A percentile compares a stretch with the other conserved stretches of the same genome.
These are phyloP conservation scores for Agaricus blazei DNA, from an alignment of 768 basidiomycete species.

Conservation along the genomic window DNA sequence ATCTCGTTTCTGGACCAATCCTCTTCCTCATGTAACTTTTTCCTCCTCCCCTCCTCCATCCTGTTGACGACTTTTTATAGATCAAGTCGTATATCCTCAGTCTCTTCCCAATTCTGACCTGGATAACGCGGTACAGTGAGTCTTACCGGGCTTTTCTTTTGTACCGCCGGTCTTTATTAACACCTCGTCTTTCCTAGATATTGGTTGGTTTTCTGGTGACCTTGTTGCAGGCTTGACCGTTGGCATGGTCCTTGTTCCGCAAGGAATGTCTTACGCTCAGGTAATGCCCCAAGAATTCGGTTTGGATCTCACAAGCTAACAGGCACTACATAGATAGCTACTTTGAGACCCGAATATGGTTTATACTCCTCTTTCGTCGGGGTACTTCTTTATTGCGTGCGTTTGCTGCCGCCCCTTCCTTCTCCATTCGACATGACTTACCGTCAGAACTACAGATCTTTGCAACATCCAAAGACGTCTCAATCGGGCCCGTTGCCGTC, in stretches of 20 bases:
- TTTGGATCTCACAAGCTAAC: neutral
- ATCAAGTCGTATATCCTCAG: constrained; percentile 55
- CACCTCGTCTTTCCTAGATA: constrained; percentile 34
- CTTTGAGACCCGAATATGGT: constrained; percentile 82
- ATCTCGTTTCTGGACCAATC: constrained; percentile 32
- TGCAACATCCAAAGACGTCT: constrained; percentile 96
- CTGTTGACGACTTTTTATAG: constrained; percentile 30
- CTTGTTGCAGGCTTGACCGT: constrained; percentile 89
- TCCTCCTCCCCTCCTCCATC: neutral
- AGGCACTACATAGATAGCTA: constrained; percentile 56
- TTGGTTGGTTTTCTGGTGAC: constrained; percentile 82
- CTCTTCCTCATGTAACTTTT: constrained; percentile 44
- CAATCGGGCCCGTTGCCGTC: constrained; percentile 98
- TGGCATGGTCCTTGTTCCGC: constrained; percentile 93
- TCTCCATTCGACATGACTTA: neutral
- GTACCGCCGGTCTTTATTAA: neutral
- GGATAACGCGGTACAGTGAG: constrained; percentile 86
- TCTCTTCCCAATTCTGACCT: constrained; percentile 81
- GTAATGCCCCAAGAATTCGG: constrained; percentile 24
- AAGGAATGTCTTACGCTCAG: constrained; percentile 86
- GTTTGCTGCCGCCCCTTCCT: constrained; percentile 16
- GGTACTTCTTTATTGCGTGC: constrained; percentile 75
- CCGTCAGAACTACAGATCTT: constrained; percentile 56
- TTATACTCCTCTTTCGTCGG: constrained; percentile 94
- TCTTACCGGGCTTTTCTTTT: constrained; percentile 7